These are phyloP conservation scores for Rhodotorula sp. DNA, from an alignment of 1,284 basidiomycete species.

Conservation along the genomic window DNA sequence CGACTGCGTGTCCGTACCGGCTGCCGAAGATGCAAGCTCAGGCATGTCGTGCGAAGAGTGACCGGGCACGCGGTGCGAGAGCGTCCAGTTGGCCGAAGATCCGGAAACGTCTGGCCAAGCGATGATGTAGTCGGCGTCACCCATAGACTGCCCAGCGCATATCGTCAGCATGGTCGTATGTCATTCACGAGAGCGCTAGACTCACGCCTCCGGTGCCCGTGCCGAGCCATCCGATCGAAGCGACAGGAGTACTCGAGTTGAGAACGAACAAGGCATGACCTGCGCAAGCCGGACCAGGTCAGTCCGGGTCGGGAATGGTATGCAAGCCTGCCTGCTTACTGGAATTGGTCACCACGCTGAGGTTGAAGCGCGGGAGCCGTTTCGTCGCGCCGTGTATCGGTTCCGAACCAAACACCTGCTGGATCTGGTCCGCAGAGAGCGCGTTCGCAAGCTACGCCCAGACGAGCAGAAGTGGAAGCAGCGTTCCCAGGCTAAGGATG, in stretches of 20 bases:
- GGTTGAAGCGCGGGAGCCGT: conserved; percentile 10
- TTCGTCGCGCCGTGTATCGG: neutral
- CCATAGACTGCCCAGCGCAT: conserved; percentile 10
- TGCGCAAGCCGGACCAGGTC: neutral
- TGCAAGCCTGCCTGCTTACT: conserved; percentile 7
- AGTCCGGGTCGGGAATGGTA: neutral
- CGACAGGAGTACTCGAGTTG: conserved; percentile 9
- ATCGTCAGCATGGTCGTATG: neutral
- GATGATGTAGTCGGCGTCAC: conserved; percentile 32
- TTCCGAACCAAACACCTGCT: neutral
- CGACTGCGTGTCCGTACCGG: neutral
- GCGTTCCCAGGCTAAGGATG: neutral
- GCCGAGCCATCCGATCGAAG: conserved; percentile 17
- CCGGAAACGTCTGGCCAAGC: conserved; percentile 24
- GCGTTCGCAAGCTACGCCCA: neutral
- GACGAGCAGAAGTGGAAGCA: neutral
- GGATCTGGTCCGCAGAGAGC: neutral
- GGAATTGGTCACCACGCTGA: conserved; percentile 28
- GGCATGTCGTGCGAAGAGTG: conserved; percentile 10
- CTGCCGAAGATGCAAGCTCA: conserved; percentile 1
- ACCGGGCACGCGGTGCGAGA: conserved; percentile 25
- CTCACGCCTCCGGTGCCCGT: conserved; percentile 15
- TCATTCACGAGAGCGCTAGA: neutral
- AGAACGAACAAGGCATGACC: conserved; percentile 19
- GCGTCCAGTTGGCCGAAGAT: conserved; percentile 15